Percentiles rank a stretch among this genome's conserved stretches.
phyloP scores from a whole-genome alignment of 305 asterid species.

The Fraxinus ornus region DNA sequence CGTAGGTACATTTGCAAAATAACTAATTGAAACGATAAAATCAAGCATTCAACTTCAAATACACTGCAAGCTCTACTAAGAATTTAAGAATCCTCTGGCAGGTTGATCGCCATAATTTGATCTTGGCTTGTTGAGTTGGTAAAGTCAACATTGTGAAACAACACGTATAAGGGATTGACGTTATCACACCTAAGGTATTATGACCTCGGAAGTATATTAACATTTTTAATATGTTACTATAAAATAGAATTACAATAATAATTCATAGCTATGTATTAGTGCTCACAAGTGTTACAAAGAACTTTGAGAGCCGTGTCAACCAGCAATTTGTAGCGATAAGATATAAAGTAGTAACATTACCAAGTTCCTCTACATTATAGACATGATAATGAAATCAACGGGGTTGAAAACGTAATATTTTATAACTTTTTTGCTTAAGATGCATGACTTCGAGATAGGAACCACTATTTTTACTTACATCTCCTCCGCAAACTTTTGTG shows the following conservation, averaged over 20 bases:
- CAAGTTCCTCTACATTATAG: neutral
- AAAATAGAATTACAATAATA: neutral
- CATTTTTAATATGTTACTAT: neutral
- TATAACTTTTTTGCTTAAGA: neutral
- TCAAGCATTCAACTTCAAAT: neutral
- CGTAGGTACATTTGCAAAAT: neutral
- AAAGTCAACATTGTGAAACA: neutral
- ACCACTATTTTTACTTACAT: neutral
- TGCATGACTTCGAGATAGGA: neutral
- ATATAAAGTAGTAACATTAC: neutral
- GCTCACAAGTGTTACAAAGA: neutral
- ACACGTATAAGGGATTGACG: neutral
- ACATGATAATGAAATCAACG: neutral
- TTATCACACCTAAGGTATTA: neutral
- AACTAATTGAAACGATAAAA: conserved; percentile 5
- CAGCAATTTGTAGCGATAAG: neutral
- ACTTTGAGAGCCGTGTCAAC: neutral
- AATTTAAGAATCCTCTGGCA: neutral
- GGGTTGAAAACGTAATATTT: neutral
- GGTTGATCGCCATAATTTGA: neutral
- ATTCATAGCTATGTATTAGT: neutral
- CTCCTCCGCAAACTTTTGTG: neutral
- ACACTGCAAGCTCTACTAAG: neutral
- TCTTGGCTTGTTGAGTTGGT: neutral
- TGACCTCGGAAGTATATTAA: neutral